phyloP scores from a whole-genome alignment of 257 asterid species.

The Solanum chiquidenum region DNA sequence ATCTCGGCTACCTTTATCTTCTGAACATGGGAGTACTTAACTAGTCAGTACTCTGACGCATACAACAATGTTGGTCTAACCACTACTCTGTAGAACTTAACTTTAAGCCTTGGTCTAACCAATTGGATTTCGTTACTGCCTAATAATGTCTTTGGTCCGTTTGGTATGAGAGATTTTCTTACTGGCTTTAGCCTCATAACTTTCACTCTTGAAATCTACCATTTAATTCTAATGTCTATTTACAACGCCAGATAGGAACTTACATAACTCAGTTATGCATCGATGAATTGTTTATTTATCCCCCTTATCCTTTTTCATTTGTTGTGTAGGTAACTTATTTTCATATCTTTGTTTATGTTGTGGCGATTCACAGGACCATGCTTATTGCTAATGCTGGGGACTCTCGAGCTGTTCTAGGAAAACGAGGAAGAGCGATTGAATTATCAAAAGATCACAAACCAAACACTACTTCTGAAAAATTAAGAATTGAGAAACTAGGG shows the following conservation, averaged over 20 bases:
- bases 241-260: background rate
- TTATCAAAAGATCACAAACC: constrained; percentile 85
- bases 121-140: background rate
- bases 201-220: background rate
- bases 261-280: background rate
- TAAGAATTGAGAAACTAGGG: constrained; percentile 63
- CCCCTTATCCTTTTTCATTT: background rate
- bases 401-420: constrained; percentile 77
- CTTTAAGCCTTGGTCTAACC: background rate
- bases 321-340: background rate
- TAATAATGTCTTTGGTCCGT: background rate
- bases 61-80: background rate
- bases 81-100: background rate
- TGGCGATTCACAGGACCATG: constrained; percentile 38
- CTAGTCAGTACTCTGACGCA: background rate
- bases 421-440: constrained; percentile 70
- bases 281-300: background rate
- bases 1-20: background rate
- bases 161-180: background rate
- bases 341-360: background rate
- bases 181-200: background rate
- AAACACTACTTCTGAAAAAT: constrained; percentile 50
- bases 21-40: background rate
- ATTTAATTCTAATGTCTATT: background rate
- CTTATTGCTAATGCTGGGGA: constrained; percentile 76